Conservation (phyloP, 2,329 filamentous ascomycete species). For the Aureobasidium sp. region DNA sequence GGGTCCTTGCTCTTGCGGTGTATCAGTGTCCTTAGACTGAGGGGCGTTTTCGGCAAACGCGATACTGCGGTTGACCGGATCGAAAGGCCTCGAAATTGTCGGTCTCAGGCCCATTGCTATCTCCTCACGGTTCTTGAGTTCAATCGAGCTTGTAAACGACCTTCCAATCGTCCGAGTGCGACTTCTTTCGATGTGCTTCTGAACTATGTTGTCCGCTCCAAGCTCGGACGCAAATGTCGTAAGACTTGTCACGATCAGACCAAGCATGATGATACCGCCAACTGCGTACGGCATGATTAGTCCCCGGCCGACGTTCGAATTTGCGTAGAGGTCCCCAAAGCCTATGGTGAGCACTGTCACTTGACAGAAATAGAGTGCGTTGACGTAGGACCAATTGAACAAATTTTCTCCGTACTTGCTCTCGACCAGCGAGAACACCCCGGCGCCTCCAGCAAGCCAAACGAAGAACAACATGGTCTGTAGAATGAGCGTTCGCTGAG, state of each 20-base stretch:
- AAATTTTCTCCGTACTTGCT: conserved; percentile 35
- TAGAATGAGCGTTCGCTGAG: conserved; percentile 88
- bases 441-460: conserved; percentile 82
- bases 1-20: not conserved
- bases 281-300: conserved; percentile 87
- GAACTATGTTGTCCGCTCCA: conserved; percentile 68
- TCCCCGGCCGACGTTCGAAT: conserved; percentile 66
- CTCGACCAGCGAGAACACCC: conserved; percentile 78
- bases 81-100: conserved; percentile 27
- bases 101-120: conserved; percentile 22
- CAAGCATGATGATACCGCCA: conserved; percentile 84
- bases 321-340: conserved; percentile 68
- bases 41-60: conserved; percentile 18
- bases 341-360: conserved; percentile 70
- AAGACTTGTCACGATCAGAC: conserved; percentile 85
- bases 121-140: conserved; percentile 44
- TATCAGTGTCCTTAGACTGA: not conserved
- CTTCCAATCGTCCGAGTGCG: conserved; percentile 61
- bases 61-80: conserved; percentile 24
- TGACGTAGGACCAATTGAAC: conserved; percentile 74
- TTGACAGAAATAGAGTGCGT: conserved; percentile 74
- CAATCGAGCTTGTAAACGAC: conserved; percentile 58
- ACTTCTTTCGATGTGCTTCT: conserved; percentile 62
- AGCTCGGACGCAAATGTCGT: conserved; percentile 70
- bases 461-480: conserved; percentile 89